Base-by-base conservation (phyloP, 768 basidiomycete genomes). In the Arthromyces matolae region DNA sequence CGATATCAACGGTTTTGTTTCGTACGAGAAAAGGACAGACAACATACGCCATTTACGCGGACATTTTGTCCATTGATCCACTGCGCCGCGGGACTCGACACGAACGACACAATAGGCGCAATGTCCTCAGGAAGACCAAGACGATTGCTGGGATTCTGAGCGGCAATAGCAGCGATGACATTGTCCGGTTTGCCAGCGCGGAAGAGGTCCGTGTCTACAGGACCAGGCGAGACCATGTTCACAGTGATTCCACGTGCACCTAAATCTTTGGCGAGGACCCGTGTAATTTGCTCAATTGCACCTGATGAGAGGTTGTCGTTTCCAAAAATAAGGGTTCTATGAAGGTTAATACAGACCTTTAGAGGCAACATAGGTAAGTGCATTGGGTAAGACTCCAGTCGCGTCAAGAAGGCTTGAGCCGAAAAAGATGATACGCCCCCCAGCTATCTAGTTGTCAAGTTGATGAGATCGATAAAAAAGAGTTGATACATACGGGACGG, bases 61-160 rank as follows among this genome's bases (percentile, higher is more conserved):
- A 81, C 65, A 50, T 74, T 79, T 60, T 81, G 78, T 0, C 80
- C 79, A 52, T 76, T 81, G 7, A 81, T 63, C 80, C 81, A 81
- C 42, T 71, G 68, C 1, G 76, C 77, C 3, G 77, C 80, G 4
- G 69, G 67, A 50, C 74, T 75, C 4, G 71, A 75, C 9, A 82
- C 52, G 57, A 82, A 82, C 4, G 72, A 71, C 1, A 82, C 80
- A 6, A 76, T 60, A 0, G 76, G 73, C 8, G 73, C 75, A 36
- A 83, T 72, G 50, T 83, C 81, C 19, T 81, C 77, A 0, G 77
- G 72, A 16, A 63, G 54, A 0, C 72, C 77, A 7, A 82, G 56
- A 8, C 79, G 64, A 36, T 72, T 71, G 32, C 60, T 67, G 3
- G 81, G 79, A 44, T 70, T 73, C 48, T 73, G 62, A 31, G 64